Evolutionary conservation across 768 basidiomycete genomes (phyloP).

Genomic region (Piloderma croceum): DNA sequence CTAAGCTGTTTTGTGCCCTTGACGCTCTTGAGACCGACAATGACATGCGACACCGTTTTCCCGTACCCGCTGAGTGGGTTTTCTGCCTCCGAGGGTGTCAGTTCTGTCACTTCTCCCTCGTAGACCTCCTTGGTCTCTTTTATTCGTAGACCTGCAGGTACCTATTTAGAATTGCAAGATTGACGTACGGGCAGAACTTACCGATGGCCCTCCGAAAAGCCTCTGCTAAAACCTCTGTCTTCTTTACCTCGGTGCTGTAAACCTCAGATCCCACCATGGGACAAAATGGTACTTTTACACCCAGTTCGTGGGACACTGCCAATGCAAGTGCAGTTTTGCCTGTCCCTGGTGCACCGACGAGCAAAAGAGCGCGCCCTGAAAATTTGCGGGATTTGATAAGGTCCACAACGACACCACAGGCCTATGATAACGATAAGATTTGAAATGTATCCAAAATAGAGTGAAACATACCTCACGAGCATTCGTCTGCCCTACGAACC

Average conservation of each 20-base stretch:
- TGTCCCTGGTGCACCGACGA: constrained; percentile 95
- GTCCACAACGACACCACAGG: constrained; percentile 86
- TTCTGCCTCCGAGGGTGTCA: constrained; percentile 94
- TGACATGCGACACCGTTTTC: constrained; percentile 97
- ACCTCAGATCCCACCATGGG: constrained; percentile 99
- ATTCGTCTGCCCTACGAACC: constrained; percentile 85
- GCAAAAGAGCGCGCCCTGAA: constrained; percentile 85
- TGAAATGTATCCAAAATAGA: neutral
- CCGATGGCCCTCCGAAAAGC: constrained; percentile 94
- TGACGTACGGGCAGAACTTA: constrained; percentile 31
- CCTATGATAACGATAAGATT: constrained; percentile 38
- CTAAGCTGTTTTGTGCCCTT: constrained; percentile 92
- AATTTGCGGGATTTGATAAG: constrained; percentile 89
- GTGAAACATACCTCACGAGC: constrained; percentile 72
- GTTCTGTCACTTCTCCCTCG: constrained; percentile 96
- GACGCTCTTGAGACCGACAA: constrained; percentile 92
- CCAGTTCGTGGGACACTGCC: constrained; percentile 93
- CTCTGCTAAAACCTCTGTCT: constrained; percentile 96
- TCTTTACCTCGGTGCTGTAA: constrained; percentile 95
- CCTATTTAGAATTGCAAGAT: neutral
- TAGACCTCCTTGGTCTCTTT: constrained; percentile 99
- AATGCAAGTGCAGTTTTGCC: constrained; percentile 96
- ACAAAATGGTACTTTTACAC: constrained; percentile 93
- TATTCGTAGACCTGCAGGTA: constrained; percentile 78
- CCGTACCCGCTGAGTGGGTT: constrained; percentile 97